phyloP scores from a whole-genome alignment of 345 rosid species.

The Eutrema yunnanense region DNA sequence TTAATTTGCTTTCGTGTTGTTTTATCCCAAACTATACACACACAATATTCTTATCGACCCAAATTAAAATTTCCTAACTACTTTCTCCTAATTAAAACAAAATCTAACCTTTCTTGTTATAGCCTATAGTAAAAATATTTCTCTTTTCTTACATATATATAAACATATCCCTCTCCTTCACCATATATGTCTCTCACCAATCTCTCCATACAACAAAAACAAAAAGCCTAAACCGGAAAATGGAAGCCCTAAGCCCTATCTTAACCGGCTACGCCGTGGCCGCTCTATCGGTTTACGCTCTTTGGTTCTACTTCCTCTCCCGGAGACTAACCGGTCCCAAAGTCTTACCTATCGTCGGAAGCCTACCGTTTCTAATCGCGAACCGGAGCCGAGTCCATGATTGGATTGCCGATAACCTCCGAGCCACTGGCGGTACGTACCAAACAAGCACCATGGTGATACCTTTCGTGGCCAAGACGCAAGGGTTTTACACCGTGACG shows the following conservation, averaged over 20 bases:
- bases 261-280: conserved; percentile 37
- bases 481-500: conserved; percentile 84
- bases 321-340: conserved; percentile 63
- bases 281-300: conserved; percentile 40
- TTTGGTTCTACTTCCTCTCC: conserved; percentile 72
- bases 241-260: conserved; percentile 42
- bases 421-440: conserved; percentile 65
- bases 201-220: conserved; percentile 1
- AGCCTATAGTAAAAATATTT: background rate
- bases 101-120: conserved; percentile 27
- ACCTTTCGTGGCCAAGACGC: conserved; percentile 63
- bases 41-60: conserved; percentile 45
- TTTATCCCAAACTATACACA: background rate
- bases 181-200: conserved; percentile 4
- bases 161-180: conserved; percentile 17
- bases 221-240: conserved; percentile 20
- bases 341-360: conserved; percentile 67
- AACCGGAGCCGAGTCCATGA: conserved; percentile 65
- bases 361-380: conserved; percentile 54
- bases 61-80: conserved; percentile 47
- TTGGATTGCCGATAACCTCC: conserved; percentile 76
- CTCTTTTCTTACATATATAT: background rate
- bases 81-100: conserved; percentile 47
- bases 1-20: conserved; percentile 24
- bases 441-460: conserved; percentile 70